phyloP scores from a whole-genome alignment of 495 filamentous ascomycete species.

The Aspergillus sclerotiicarbonarius region DNA sequence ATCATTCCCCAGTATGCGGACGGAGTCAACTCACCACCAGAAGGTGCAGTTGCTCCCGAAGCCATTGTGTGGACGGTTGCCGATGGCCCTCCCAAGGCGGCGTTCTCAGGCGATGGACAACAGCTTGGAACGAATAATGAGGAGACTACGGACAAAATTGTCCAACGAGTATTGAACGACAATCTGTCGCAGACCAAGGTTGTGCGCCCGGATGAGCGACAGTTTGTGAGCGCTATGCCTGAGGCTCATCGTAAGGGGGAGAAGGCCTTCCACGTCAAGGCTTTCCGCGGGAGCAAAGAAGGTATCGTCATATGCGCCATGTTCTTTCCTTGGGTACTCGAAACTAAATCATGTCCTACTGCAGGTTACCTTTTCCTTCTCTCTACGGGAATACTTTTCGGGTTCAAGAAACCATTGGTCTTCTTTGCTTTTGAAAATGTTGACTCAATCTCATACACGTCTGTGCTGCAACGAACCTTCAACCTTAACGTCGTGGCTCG shows the following conservation, averaged over 20 bases:
- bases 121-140: constrained; percentile 45
- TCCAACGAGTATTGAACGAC: constrained; percentile 62
- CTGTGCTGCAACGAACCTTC: constrained; percentile 87
- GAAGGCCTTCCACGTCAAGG: constrained; percentile 88
- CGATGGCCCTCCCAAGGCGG: constrained; percentile 65
- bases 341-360: constrained; percentile 7
- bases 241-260: constrained; percentile 88
- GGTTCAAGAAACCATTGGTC: constrained; percentile 90
- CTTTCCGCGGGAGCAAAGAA: constrained; percentile 90
- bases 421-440: constrained; percentile 81
- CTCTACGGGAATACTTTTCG: constrained; percentile 82
- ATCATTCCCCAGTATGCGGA: constrained; percentile 66
- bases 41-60: constrained; percentile 49
- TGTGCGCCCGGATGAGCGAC: constrained; percentile 63
- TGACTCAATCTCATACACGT: constrained; percentile 82
- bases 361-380: constrained; percentile 86
- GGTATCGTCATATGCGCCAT: constrained; percentile 38
- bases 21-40: constrained; percentile 48
- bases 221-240: constrained; percentile 73
- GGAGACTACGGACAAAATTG: constrained; percentile 62
- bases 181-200: constrained; percentile 58
- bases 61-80: constrained; percentile 82
- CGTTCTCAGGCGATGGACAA: constrained; percentile 38
- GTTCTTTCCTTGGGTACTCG: background rate
- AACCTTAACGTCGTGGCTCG: constrained; percentile 76